These are phyloP conservation scores for Glycine soja DNA, from an alignment of 306 rosid genomes.

Conservation along the genomic window DNA sequence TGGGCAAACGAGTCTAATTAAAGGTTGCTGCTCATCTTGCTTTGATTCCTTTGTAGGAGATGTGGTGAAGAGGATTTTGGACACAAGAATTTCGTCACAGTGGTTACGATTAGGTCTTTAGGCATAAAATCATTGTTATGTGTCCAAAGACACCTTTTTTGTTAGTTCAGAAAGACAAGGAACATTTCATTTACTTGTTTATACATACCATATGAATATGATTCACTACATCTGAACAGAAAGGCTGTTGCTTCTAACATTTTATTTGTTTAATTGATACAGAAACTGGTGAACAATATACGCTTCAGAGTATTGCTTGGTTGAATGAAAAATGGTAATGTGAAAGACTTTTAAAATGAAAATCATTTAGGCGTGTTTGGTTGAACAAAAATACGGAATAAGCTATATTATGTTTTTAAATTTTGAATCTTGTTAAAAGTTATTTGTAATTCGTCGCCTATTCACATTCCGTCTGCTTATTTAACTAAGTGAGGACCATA, in stretches of 20 bases:
- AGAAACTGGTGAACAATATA: slow-evolving; percentile 33
- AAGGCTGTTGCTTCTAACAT: slow-evolving; percentile 13
- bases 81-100: slow-evolving; percentile 54
- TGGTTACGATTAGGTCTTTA: slow-evolving; percentile 78
- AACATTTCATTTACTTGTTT: slow-evolving; percentile 60
- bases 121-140: slow-evolving; percentile 46
- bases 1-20: slow-evolving; percentile 64
- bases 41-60: slow-evolving; percentile 74
- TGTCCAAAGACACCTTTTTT: slow-evolving; percentile 48
- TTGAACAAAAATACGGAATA: background rate
- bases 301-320: background rate
- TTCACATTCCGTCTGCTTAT: background rate
- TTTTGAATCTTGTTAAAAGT: background rate
- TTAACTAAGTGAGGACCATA: background rate
- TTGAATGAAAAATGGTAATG: background rate
- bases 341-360: slow-evolving; percentile 11
- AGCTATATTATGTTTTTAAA: background rate
- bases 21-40: slow-evolving; percentile 85
- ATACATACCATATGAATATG: slow-evolving; percentile 54
- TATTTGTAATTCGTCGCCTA: background rate
- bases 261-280: slow-evolving; percentile 37
- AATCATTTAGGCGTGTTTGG: background rate
- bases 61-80: slow-evolving; percentile 74
- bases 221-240: slow-evolving; percentile 52
- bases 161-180: slow-evolving; percentile 50